Percentiles rank a stretch among this genome's conserved stretches.
Evolutionary conservation across 495 filamentous ascomycete species (phyloP).

Genomic region (Penicillium dipodomyicola): DNA sequence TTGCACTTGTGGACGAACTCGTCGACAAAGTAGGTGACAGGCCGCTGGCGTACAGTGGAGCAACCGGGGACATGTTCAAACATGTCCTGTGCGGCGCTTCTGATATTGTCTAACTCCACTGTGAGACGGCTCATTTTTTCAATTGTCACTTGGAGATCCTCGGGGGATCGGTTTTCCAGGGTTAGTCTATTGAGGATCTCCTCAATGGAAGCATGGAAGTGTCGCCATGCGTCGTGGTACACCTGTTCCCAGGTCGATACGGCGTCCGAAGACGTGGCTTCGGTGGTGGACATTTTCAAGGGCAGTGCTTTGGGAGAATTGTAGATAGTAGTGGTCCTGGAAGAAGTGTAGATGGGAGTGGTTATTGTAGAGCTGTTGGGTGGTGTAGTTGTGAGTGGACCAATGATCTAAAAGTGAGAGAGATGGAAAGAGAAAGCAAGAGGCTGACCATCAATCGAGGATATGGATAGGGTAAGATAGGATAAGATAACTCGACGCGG

Average conservation of each 20-base stretch:
- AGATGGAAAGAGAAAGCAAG: background rate
- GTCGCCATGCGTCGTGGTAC: background rate
- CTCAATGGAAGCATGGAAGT: background rate
- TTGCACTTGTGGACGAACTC: too few relatives aligned
- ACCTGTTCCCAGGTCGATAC: background rate
- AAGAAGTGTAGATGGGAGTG: too few relatives aligned
- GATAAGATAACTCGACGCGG: background rate
- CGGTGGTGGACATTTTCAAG: background rate
- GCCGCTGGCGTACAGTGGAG: too few relatives aligned
- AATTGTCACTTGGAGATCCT: background rate
- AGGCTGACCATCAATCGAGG: background rate
- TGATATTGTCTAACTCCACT: too few relatives aligned
- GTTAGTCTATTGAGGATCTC: background rate
- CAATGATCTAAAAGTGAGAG: background rate
- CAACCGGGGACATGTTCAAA: too few relatives aligned
- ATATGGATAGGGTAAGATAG: too few relatives aligned
- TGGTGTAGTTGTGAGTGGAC: too few relatives aligned
- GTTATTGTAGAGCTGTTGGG: too few relatives aligned
- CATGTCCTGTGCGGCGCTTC: too few relatives aligned
- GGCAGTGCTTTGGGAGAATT: background rate
- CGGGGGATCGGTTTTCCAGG: background rate
- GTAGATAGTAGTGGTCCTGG: too few relatives aligned
- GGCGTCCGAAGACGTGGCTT: too few relatives aligned
- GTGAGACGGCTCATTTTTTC: background rate
- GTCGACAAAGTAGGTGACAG: too few relatives aligned